phyloP scores from a whole-genome alignment of 148 eudicot genomes.

The Dianthus caryophyllus region DNA sequence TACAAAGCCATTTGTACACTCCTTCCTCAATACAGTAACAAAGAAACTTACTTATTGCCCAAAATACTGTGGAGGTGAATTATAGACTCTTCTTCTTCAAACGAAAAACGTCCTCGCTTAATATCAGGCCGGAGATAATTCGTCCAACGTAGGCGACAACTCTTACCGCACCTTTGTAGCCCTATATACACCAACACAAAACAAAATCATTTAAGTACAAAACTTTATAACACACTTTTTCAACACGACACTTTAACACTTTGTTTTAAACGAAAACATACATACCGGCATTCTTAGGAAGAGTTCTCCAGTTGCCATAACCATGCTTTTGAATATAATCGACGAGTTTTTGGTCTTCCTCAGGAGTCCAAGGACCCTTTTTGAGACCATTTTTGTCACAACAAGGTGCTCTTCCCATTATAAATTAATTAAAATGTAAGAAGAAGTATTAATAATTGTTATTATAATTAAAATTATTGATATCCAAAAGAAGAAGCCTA shows the following conservation, averaged over 20 bases:
- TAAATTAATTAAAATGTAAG: too few species aligned
- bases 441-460: too few species aligned
- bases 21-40: background rate
- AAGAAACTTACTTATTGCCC: slow-evolving; percentile 83
- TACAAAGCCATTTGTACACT: slow-evolving; percentile 12
- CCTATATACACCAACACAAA: slow-evolving; percentile 32
- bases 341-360: slow-evolving; percentile 81
- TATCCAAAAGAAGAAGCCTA: background rate
- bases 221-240: background rate
- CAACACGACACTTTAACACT: background rate
- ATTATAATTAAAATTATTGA: background rate
- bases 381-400: slow-evolving; percentile 95
- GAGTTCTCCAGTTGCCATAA: slow-evolving; percentile 93
- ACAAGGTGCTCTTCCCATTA: slow-evolving; percentile 94
- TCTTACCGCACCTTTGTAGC: slow-evolving; percentile 95
- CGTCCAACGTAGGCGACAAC: slow-evolving; percentile 92
- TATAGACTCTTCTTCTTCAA: slow-evolving; percentile 90
- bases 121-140: slow-evolving; percentile 94
- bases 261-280: background rate
- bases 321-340: slow-evolving; percentile 80
- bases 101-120: slow-evolving; percentile 81
- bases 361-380: slow-evolving; percentile 96
- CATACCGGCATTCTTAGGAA: slow-evolving; percentile 92
- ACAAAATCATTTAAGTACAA: background rate
- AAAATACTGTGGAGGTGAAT: slow-evolving; percentile 85